Percentiles rank a stretch among this genome's conserved stretches.
These are phyloP conservation scores for Mesostigma viride DNA, from an alignment of 139 green algal species.

Conservation along the genomic window DNA sequence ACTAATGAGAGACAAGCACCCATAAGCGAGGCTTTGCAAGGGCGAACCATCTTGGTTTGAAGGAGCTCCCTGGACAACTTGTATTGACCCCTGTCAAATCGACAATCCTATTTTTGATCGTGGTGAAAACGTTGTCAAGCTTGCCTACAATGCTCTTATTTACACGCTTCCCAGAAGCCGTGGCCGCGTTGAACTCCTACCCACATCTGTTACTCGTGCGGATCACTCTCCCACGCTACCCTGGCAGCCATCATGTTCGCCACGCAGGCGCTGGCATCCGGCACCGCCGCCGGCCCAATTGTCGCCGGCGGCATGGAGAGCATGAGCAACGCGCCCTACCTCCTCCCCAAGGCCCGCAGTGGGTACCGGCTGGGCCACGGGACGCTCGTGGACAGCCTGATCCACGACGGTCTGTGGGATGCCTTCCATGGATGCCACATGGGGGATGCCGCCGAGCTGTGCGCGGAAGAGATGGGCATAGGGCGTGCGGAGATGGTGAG, in stretches of 20 bases:
- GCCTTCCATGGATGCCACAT: slow-evolving; percentile 66
- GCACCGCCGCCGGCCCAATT: slow-evolving; percentile 44
- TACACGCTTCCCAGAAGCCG: too few species aligned
- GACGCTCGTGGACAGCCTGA: slow-evolving; percentile 30
- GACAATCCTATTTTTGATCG: too few species aligned
- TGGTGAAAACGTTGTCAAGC: too few species aligned
- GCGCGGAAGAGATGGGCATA: slow-evolving; percentile 48
- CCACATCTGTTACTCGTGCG: background rate
- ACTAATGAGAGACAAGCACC: too few species aligned
- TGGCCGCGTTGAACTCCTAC: too few species aligned
- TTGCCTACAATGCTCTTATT: too few species aligned
- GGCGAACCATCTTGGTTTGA: too few species aligned
- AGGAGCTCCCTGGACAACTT: too few species aligned
- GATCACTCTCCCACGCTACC: background rate
- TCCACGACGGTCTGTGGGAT: slow-evolving; percentile 62
- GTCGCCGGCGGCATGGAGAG: slow-evolving; percentile 83
- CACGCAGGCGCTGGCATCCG: slow-evolving; percentile 52
- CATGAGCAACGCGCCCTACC: slow-evolving; percentile 75
- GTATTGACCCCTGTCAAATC: too few species aligned
- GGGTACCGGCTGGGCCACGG: slow-evolving; percentile 39
- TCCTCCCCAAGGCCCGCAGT: slow-evolving; percentile 36
- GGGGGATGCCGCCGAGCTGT: slow-evolving; percentile 62
- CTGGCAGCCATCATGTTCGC: slow-evolving; percentile 54
- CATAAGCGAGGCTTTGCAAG: too few species aligned
- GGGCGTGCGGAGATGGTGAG: slow-evolving; percentile 40